These are phyloP conservation scores for Vachellia pachyceras DNA, from an alignment of 306 rosid species.

Conservation along the genomic window DNA sequence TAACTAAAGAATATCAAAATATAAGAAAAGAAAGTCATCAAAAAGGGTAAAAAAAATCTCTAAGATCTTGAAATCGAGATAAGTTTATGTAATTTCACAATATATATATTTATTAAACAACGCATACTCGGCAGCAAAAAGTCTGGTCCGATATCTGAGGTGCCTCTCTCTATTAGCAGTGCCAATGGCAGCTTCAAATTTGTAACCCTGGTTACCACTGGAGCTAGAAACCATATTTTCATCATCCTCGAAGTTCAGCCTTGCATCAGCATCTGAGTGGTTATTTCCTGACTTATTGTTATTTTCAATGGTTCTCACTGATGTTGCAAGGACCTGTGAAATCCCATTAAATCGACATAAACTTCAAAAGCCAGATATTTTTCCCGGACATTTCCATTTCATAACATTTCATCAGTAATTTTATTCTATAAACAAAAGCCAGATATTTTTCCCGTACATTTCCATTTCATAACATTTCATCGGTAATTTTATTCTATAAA, in stretches of 20 bases:
- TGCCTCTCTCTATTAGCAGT: conserved; percentile 75
- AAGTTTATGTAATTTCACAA: not conserved
- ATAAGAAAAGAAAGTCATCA: not conserved
- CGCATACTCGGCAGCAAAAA: conserved; percentile 97
- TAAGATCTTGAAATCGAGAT: not conserved
- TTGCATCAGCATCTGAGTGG: conserved; percentile 63
- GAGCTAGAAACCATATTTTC: conserved; percentile 91
- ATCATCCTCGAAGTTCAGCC: conserved; percentile 65
- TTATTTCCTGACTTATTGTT: conserved; percentile 54
- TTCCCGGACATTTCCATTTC: not conserved
- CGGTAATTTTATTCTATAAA: not conserved
- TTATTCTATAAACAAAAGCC: too few species aligned
- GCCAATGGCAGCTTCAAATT: conserved; percentile 55
- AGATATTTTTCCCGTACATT: not conserved
- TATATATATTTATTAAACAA: not conserved
- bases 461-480: conserved; percentile 1
- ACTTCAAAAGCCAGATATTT: not conserved
- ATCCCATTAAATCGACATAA: conserved; percentile 32
- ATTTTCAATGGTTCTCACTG: conserved; percentile 61
- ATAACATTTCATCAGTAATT: too few species aligned
- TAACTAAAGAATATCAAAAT: not conserved
- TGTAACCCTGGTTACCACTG: conserved; percentile 44
- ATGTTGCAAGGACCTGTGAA: conserved; percentile 87
- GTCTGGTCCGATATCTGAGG: conserved; percentile 96
- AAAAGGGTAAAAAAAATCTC: not conserved